These are phyloP conservation scores for Gloeophyllum trabeum DNA, from an alignment of 768 basidiomycete species.

Conservation along the genomic window DNA sequence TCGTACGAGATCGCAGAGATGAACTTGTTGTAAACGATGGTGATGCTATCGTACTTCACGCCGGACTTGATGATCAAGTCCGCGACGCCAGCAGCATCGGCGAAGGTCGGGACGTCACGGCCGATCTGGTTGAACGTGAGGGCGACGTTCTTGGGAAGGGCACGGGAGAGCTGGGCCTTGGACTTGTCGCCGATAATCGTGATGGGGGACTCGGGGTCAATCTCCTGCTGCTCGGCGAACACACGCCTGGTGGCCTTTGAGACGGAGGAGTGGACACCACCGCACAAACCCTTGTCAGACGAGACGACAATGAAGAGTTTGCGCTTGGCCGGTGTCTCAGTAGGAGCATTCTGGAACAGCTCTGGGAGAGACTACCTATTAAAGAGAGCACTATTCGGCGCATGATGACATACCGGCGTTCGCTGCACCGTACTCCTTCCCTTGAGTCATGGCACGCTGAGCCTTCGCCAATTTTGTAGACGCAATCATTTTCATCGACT, in stretches of 20 bases:
- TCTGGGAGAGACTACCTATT: constrained; percentile 32
- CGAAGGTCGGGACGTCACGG: constrained; percentile 93
- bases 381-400: background rate
- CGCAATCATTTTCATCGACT: constrained; percentile 99
- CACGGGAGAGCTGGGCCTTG: constrained; percentile 79
- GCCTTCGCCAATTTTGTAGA: constrained; percentile 95
- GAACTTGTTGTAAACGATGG: constrained; percentile 77
- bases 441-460: constrained; percentile 83
- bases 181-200: constrained; percentile 96
- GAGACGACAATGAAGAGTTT: constrained; percentile 92
- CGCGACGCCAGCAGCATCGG: constrained; percentile 88
- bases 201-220: constrained; percentile 54
- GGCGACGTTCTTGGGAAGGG: constrained; percentile 49
- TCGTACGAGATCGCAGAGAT: constrained; percentile 89
- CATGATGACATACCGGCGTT: constrained; percentile 58
- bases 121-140: constrained; percentile 98
- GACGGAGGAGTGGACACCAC: constrained; percentile 98
- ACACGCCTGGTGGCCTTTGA: constrained; percentile 79
- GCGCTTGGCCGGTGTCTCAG: constrained; percentile 57
- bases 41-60: constrained; percentile 78
- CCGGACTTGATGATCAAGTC: constrained; percentile 84
- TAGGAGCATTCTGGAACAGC: constrained; percentile 71
- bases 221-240: constrained; percentile 37
- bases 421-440: constrained; percentile 88
- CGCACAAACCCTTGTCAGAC: constrained; percentile 98